Evolutionary conservation across 495 filamentous ascomycete species (phyloP).

Genomic region (Neurospora sp.): DNA sequence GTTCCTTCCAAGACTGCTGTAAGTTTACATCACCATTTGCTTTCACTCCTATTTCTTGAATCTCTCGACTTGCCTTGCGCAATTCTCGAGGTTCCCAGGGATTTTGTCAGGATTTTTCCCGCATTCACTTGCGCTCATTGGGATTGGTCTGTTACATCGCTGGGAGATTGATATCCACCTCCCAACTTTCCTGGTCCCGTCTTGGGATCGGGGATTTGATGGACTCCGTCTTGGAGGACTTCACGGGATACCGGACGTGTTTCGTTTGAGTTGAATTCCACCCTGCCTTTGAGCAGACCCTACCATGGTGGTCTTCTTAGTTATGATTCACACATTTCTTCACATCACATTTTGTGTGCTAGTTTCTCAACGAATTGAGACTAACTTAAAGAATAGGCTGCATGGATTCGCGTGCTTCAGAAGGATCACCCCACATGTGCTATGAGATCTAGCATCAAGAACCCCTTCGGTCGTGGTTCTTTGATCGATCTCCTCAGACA

Average conservation of each 20-base stretch:
- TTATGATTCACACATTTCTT: constrained; percentile 88
- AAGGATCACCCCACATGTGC: constrained; percentile 84
- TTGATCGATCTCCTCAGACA: constrained; percentile 71
- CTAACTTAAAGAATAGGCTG: constrained; percentile 17
- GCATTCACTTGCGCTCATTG: constrained; percentile 46
- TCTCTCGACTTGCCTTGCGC: constrained; percentile 6
- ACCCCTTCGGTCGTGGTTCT: constrained; percentile 63
- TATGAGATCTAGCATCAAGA: constrained; percentile 86
- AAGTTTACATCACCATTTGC: constrained; percentile 42
- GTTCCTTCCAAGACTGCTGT: constrained; percentile 91
- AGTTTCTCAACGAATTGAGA: not conserved
- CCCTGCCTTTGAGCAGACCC: constrained; percentile 12
- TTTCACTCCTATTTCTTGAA: constrained; percentile 7
- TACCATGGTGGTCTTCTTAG: constrained; percentile 81
- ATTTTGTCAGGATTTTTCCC: constrained; percentile 92
- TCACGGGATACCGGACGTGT: constrained; percentile 53
- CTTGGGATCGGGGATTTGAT: constrained; percentile 51
- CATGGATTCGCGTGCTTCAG: constrained; percentile 23
- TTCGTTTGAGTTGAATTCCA: constrained; percentile 81
- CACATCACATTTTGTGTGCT: constrained; percentile 5
- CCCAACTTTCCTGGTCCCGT: constrained; percentile 50
- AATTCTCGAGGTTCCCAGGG: constrained; percentile 37
- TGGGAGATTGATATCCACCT: constrained; percentile 74
- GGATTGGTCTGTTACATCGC: constrained; percentile 92
- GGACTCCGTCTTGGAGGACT: constrained; percentile 79